Base-by-base conservation (phyloP, 192 early-diverging fungal genomes). In the Umbelopsis vinacea region DNA sequence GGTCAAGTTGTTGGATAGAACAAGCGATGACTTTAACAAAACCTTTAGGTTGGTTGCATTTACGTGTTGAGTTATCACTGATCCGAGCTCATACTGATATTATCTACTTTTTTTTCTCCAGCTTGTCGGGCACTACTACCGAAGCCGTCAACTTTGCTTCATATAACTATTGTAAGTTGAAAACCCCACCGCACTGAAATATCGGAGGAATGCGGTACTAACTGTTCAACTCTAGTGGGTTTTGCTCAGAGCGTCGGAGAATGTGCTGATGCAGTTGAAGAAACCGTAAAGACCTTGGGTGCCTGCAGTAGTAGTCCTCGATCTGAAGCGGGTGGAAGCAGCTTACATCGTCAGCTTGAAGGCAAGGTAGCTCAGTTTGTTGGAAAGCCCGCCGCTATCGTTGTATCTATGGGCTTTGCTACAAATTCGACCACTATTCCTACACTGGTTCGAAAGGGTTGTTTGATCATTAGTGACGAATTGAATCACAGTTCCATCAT, bases 371-470 rank as follows among this genome's bases (percentile, higher is more conserved):
- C 96, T 1, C 85, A 92, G 35, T 99, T 99, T 79, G 83, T 98
- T 43, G 95, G 96, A 66, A 81, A 92, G 66, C 93, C 96, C 76
- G 89, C 86, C 29, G 90, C 94, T 23, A 91, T 99, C 72, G 80
- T 96, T 60, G 89, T 96, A 55, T 93, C 90, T 23, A 98, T 98
- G 97, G 97, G 97, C 17, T 98, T 96, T 76, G 95, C 97, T 14
- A 98, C 96, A 71, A 99, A 99, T 79, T 93, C 93, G 50, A 96
- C 95, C 12, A 96, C 92, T 29, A 86, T 99, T 68, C 96, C 97
- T 46, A 88, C 96, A 45, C 81, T 99, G 24, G 94, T 93, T 46
- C 76, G 82, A 67, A 84, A 86, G 78, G 97, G 97, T 8, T 94
- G 90, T 71, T 85, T 99, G 68, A 95, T 99, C 54, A 92, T 99